Conservation (phyloP, 108 stramenopile genomes). For the Cyclotella baltica region DNA sequence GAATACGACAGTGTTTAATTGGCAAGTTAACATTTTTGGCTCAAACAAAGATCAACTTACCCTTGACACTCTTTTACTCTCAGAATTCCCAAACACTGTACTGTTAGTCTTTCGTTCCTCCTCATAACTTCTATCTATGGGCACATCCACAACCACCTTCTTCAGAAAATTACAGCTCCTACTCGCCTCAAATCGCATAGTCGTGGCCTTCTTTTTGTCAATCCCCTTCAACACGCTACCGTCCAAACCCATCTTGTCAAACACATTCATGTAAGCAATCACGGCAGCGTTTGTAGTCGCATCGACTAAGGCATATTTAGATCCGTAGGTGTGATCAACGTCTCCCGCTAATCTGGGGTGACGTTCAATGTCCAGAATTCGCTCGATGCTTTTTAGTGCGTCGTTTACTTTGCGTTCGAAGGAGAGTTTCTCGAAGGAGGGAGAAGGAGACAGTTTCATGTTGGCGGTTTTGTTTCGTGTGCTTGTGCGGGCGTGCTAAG, state of each 20-base stretch:
- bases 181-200: slow-evolving; percentile 62
- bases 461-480: not conserved
- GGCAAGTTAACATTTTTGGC: not conserved
- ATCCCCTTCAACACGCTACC: slow-evolving; percentile 40
- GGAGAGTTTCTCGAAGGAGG: slow-evolving; percentile 23
- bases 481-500: too few species aligned
- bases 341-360: slow-evolving; percentile 43
- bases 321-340: slow-evolving; percentile 69
- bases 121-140: slow-evolving; percentile 26
- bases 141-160: slow-evolving; percentile 53
- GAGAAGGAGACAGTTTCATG: slow-evolving; percentile 13
- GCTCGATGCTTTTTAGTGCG: slow-evolving; percentile 35
- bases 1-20: not conserved
- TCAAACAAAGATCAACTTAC: slow-evolving; percentile 9
- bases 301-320: slow-evolving; percentile 79
- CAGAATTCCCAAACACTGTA: slow-evolving; percentile 24
- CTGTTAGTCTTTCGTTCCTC: slow-evolving; percentile 39
- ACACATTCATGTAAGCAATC: slow-evolving; percentile 62
- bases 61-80: slow-evolving; percentile 24
- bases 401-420: slow-evolving; percentile 50
- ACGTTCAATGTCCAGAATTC: slow-evolving; percentile 32
- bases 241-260: slow-evolving; percentile 74
- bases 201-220: slow-evolving; percentile 52
- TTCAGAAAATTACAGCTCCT: slow-evolving; percentile 54
- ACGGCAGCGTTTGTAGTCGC: slow-evolving; percentile 68